These are phyloP conservation scores for Diaporthe sp. DNA, from an alignment of 2,329 filamentous ascomycete genomes.

Conservation along the genomic window DNA sequence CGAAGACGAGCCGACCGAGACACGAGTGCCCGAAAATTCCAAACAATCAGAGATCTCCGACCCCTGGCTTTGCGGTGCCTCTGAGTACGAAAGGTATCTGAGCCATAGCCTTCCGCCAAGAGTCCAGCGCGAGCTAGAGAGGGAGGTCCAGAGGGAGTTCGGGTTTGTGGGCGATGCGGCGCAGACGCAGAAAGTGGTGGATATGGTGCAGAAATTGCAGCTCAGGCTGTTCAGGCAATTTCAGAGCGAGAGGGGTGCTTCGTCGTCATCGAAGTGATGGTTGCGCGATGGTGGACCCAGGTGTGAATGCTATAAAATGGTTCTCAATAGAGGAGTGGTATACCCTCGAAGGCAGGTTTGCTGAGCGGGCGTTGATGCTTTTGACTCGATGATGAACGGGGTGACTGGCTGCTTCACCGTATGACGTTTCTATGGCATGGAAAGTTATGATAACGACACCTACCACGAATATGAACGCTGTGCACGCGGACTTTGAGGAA, in stretches of 20 bases:
- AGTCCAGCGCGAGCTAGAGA: constrained; percentile 41
- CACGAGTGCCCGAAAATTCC: not conserved
- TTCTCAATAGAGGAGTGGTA: not conserved
- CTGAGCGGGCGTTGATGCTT: constrained; percentile 5
- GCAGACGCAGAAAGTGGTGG: constrained; percentile 39
- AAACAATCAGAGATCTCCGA: constrained; percentile 7
- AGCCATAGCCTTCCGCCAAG: constrained; percentile 38
- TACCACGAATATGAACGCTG: constrained; percentile 17
- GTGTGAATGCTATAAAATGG: not conserved
- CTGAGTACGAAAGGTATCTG: constrained; percentile 41
- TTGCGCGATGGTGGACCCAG: not conserved
- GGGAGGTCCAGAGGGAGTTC: constrained; percentile 41
- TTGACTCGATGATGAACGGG: not conserved
- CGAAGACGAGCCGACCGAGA: constrained; percentile 33
- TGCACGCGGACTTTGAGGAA: not conserved
- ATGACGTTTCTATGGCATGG: not conserved
- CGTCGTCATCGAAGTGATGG: not conserved
- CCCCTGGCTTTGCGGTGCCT: constrained; percentile 38
- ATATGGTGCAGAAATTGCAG: constrained; percentile 42
- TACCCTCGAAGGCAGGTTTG: constrained; percentile 1
- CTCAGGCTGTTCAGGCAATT: constrained; percentile 40
- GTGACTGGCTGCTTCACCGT: not conserved
- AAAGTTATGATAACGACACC: constrained; percentile 20
- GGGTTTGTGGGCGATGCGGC: constrained; percentile 39
- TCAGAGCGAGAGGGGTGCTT: constrained; percentile 6